Base-by-base conservation (phyloP, 1,139 yeast species). In the Pichia sp. region DNA sequence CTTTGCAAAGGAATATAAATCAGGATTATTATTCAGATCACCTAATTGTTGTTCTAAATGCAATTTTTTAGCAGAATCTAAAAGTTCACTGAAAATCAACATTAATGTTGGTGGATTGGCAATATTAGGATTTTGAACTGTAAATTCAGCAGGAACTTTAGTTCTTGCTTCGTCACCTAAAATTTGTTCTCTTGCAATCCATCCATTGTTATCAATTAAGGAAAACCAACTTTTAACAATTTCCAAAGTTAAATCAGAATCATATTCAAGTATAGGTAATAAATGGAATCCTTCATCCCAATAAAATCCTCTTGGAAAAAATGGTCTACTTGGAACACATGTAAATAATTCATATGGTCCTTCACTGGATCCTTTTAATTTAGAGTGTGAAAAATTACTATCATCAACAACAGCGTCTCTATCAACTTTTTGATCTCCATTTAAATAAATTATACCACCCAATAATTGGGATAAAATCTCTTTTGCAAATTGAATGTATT, bases 241-340 rank as follows among this genome's bases (percentile, higher is more conserved):
- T 50, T 87, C 95, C 46, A 89, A 66, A 0, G 80, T 87, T 34
- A 91, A 67, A 56, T 88, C 96, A 9, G 87, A 74, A 60, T 91
- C 98, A 59, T 82, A 89, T 39, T 82, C 80, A 50, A 86, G 62
- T 28, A 91, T 67, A 4, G 95, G 95, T 31, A 89, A 68, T 48
- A 91, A 68, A 60, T 91, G 96, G 63, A 91, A 91, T 0, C 99
- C 99, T 64, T 93, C 98, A 62, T 93, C 99, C 99, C 99, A 91
- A 57, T 86, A 86, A 57, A 91, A 91, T 0, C 99, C 99, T 49
- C 98, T 72, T 8, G 98, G 97, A 63, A 91, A 91, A 55, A 86
- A 86, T 0, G 96, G 88, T 43, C 98, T 72, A 36, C 96, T 86
- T 2, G 98, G 98, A 24, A 88, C 94, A 33, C 87, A 69, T 0